Base-by-base conservation (phyloP, 306 rosid species). In the Lagenaria siceraria region DNA sequence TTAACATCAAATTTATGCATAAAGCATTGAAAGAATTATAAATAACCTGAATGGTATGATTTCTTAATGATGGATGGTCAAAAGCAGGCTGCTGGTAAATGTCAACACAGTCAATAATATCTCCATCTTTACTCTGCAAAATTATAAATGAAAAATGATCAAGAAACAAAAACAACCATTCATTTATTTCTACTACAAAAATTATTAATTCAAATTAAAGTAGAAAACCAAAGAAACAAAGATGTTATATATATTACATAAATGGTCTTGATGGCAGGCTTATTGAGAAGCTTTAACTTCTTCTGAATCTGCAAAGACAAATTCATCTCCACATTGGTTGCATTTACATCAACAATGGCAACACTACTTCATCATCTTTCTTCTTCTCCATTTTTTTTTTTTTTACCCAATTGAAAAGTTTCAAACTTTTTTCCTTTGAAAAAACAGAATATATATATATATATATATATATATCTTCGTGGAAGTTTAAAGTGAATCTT, bases 121-220 rank as follows among this genome's bases (percentile, higher is more conserved):
- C 97, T 48, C 94, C 94, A 82, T 91, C 92, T 75, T 86, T 82
- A 80, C 92, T 89, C 94, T 91, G 35, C 75, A 86, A 77, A 52
- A 55, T 58, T 22, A 56, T 7, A 56, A 6, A 1, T 19, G 0
- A 69, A 11, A 70, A 19, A n/a, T 19, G 5, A 33, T 33, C 36
- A 33, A 33, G 36, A 2, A n/a, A 7, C 22, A 9, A 43, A 10
- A 40, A 40, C 2, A 11, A 10, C 4, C 13, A 10, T 10, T 43
- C 3, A 43, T 43, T 43, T 2, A 43, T 43, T 43, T 40, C 48
- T 0, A 42, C 48, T 42, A 4, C 10, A 0, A 42, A 42, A 9
- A 2, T 7, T 40, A 40, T 40, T 7, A 40, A 8, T 40, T 40
- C 43, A 40, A 42, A 42, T 42, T 2, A 42, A 42, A 42, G 2